Evolutionary conservation across 78 protist species (phyloP).

Genomic region (slime mould (Dictyostelium discoideum)): DNA sequence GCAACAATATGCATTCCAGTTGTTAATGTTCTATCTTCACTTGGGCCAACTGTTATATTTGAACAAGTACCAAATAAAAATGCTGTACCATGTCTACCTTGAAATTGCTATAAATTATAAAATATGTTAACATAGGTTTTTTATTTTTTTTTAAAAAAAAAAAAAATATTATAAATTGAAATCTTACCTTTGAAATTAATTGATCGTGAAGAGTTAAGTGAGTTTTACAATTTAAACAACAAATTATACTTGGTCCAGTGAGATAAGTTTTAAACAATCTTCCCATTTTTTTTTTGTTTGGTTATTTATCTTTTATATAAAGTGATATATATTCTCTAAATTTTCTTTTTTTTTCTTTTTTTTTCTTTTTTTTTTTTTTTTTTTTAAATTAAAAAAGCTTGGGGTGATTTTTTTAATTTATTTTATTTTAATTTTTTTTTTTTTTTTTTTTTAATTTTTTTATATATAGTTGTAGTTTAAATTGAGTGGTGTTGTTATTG

Average conservation of each 20-base stretch:
- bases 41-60: slow-evolving; percentile 67
- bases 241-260: slow-evolving; percentile 52
- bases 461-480: too few species aligned
- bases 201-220: slow-evolving; percentile 57
- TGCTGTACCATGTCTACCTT: slow-evolving; percentile 70
- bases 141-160: background rate
- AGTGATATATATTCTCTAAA: background rate
- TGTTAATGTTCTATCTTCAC: slow-evolving; percentile 64
- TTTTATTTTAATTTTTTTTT: background rate
- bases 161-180: background rate
- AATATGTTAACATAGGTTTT: background rate
- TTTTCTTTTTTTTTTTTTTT: background rate
- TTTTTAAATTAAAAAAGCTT: background rate
- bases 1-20: slow-evolving; percentile 80
- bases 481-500: too few species aligned
- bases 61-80: slow-evolving; percentile 58
- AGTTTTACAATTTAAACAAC: slow-evolving; percentile 49
- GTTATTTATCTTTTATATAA: background rate
- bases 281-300: slow-evolving; percentile 29
- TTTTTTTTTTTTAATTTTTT: background rate
- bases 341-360: background rate
- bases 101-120: background rate
- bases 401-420: background rate
- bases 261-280: slow-evolving; percentile 47
- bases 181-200: slow-evolving; percentile 59